Evolutionary conservation across 129 eudicot species (phyloP).

Genomic region (Cynara cardunculus): DNA sequence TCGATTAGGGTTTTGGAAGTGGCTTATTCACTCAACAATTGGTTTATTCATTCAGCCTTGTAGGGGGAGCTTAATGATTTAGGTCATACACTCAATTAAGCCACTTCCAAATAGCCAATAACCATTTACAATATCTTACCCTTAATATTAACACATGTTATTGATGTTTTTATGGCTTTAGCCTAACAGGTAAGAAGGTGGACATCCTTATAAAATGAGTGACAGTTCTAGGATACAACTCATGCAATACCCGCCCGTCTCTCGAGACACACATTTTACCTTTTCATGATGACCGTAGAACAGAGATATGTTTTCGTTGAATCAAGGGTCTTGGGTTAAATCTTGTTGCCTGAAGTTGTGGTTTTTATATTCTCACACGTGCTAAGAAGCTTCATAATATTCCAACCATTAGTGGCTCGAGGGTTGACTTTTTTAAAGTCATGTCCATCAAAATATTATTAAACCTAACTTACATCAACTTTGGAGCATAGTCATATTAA

Average conservation of each 20-base stretch:
- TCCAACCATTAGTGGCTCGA: conserved; percentile 47
- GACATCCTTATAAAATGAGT: not conserved
- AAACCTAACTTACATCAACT: conserved; percentile 3
- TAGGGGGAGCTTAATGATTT: not conserved
- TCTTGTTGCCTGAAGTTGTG: conserved; percentile 3
- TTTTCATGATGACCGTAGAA: not conserved
- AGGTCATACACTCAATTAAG: not conserved
- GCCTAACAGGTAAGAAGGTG: too few relatives aligned
- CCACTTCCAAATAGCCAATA: not conserved
- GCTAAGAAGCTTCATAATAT: conserved; percentile 23
- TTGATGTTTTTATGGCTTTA: too few relatives aligned
- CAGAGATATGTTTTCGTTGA: not conserved
- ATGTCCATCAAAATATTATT: conserved; percentile 6
- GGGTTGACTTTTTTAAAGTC: conserved; percentile 27
- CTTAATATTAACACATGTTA: too few relatives aligned
- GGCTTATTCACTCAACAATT: not conserved
- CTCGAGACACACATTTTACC: too few relatives aligned
- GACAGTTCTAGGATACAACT: not conserved
- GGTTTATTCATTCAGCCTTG: not conserved
- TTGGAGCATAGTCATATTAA: not conserved
- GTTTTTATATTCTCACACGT: conserved; percentile 26
- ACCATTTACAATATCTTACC: not conserved
- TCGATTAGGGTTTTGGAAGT: not conserved
- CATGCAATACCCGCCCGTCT: not conserved
- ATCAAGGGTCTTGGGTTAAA: not conserved